Evolutionary conservation across 2,329 filamentous ascomycete species (phyloP).

Genomic region (Phaeosphaeria sp.): DNA sequence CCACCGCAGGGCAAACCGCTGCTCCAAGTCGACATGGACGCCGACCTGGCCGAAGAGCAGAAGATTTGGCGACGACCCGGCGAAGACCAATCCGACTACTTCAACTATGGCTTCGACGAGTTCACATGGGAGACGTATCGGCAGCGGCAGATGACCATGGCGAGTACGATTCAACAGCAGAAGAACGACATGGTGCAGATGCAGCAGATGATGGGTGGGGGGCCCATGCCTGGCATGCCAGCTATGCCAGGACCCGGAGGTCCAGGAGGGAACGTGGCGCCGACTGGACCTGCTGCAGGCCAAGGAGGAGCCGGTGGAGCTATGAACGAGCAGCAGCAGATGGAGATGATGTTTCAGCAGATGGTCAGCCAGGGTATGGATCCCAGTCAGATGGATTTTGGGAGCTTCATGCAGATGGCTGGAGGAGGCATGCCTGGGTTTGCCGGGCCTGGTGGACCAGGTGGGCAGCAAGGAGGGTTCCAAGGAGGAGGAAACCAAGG

Average conservation of each 20-base stretch:
- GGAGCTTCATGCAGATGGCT: constrained; percentile 46
- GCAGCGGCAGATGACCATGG: constrained; percentile 81
- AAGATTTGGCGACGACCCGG: constrained; percentile 97
- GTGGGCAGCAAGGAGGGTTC: constrained; percentile 34
- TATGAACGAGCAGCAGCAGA: constrained; percentile 61
- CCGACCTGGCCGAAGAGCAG: constrained; percentile 68
- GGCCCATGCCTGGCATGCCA: constrained; percentile 31
- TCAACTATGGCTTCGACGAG: constrained; percentile 99
- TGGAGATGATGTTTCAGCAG: constrained; percentile 66
- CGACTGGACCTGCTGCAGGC: constrained; percentile 25
- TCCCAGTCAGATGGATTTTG: constrained; percentile 44
- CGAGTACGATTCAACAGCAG: constrained; percentile 79
- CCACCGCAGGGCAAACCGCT: constrained; percentile 78
- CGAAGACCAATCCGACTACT: constrained; percentile 94
- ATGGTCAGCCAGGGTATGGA: constrained; percentile 58
- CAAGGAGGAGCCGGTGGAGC: constrained; percentile 25
- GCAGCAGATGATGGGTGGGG: constrained; percentile 61
- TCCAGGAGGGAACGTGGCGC: constrained; percentile 14
- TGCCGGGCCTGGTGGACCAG: constrained; percentile 24
- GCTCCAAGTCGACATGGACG: constrained; percentile 59
- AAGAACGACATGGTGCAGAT: constrained; percentile 72
- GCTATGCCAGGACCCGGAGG: constrained; percentile 5
- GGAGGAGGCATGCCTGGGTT: constrained; percentile 39
- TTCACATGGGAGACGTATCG: constrained; percentile 98
- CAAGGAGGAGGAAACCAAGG: constrained; percentile 39